phyloP scores from a whole-genome alignment of 352 stramenopile species.

The Saprolegnia parasitica region DNA sequence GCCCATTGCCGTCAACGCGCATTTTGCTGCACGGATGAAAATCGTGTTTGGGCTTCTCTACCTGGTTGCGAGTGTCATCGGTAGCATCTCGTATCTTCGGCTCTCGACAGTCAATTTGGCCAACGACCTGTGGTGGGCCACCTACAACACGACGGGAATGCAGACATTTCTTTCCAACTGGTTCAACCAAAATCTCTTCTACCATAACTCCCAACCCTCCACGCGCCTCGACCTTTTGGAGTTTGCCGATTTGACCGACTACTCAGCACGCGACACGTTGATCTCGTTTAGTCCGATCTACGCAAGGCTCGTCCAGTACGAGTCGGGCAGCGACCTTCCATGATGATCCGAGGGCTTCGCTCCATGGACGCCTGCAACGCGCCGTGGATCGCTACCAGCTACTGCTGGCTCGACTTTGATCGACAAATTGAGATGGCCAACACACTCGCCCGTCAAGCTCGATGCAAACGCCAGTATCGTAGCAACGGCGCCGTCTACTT shows the following conservation, averaged over 20 bases:
- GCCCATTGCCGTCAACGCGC: not conserved
- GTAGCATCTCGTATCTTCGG: conserved; percentile 21
- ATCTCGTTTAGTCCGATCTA: not conserved
- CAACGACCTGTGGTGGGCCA: conserved; percentile 27
- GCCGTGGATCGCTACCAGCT: conserved; percentile 18
- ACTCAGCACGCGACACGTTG: not conserved
- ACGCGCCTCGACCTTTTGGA: not conserved
- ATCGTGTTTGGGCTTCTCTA: conserved; percentile 3
- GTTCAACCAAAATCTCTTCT: not conserved
- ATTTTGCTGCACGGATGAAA: too few relatives aligned
- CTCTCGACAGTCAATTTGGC: conserved; percentile 14
- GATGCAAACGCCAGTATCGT: not conserved
- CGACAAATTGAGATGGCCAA: not conserved
- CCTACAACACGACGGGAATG: conserved; percentile 8
- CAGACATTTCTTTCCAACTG: conserved; percentile 6
- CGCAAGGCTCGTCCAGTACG: not conserved
- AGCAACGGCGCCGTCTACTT: conserved; percentile 6
- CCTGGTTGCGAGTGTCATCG: not conserved
- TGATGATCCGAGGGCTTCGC: conserved; percentile 4
- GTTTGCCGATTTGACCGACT: not conserved
- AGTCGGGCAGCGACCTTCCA: not conserved
- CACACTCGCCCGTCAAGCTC: not conserved
- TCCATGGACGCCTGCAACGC: conserved; percentile 9
- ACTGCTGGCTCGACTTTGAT: conserved; percentile 16
- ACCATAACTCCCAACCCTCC: not conserved